Base-by-base conservation (phyloP, 2,329 filamentous ascomycete species). In the Beauveria caledonica region DNA sequence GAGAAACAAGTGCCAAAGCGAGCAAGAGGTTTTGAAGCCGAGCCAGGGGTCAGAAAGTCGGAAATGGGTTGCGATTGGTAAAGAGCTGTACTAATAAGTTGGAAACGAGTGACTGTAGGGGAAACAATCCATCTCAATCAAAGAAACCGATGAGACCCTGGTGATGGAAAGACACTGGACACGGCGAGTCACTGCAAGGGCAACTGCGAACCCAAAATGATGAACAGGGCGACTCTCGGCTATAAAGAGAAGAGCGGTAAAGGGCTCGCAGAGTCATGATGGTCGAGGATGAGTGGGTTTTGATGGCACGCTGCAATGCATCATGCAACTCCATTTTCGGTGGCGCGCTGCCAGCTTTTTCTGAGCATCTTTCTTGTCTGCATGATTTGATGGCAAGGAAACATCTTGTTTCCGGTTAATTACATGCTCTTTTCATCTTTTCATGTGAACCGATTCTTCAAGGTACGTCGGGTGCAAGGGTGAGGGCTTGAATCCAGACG, bases 271-370 rank as follows among this genome's bases (percentile, higher is more conserved):
- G 19, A 25, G 40, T 49, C 21, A 33, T 39, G 45, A 57, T 48
- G 19, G 44, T 19, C 54, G 29, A 11, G 45, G 15, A 17, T 10
- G 54, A 48, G 54, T 57, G 54, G 54, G 33, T 39, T 48, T 48
- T 57, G n/a, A 49, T 57, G 54, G 54, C 21, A 57, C 45, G 45
- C 54, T 49, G 44, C 54, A 39, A 49, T 42, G 54, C 25, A 25
- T 45, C 33, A 27, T 19, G 21, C 29, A 21, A 23, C 11, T 27
- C 54, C 44, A 46, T 49, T 17, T 27, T 40, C 13, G 19, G 45
- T 57, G 54, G 54, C 29, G 54, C 27, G 21, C 54, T 57, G 29
- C 21, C 17, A 17, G 21, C 11, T 49, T 29, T 49, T 49, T 10
- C 51, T 48, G 45, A 17, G 17, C 17, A 23, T 46, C 33, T 15